These are phyloP conservation scores for Penicillium manginii DNA, from an alignment of 495 filamentous ascomycete genomes.

Conservation along the genomic window DNA sequence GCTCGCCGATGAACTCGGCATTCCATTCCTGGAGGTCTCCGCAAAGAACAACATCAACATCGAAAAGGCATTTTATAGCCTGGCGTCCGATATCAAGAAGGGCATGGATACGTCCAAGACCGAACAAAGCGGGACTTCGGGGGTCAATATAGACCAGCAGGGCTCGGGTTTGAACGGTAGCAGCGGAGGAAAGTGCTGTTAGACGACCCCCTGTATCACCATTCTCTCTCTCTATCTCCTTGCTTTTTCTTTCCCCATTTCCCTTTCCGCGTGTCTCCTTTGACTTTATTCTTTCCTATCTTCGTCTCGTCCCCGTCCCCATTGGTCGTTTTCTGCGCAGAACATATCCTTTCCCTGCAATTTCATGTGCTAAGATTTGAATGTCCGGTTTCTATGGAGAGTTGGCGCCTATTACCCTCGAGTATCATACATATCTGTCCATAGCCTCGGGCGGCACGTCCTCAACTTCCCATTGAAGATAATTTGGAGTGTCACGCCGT, in stretches of 20 bases:
- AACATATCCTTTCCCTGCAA: slow-evolving; percentile 28
- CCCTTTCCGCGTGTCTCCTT: slow-evolving; percentile 7
- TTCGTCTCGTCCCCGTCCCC: slow-evolving; percentile 11
- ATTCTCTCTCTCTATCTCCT: slow-evolving; percentile 19
- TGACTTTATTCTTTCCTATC: slow-evolving; percentile 13
- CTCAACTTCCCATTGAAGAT: slow-evolving; percentile 3
- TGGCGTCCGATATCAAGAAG: slow-evolving; percentile 98
- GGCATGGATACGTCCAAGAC: slow-evolving; percentile 72
- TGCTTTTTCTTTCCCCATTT: slow-evolving; percentile 7
- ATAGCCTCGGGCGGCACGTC: slow-evolving; percentile 19
- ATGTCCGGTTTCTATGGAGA: slow-evolving; percentile 26
- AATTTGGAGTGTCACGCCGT: slow-evolving; percentile 6
- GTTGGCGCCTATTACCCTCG: slow-evolving; percentile 22
- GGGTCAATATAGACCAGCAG: slow-evolving; percentile 74
- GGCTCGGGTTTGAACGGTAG: slow-evolving; percentile 60
- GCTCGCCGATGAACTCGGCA: slow-evolving; percentile 93
- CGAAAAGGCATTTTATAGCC: slow-evolving; percentile 95
- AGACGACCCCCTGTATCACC: slow-evolving; percentile 35
- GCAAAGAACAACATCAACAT: slow-evolving; percentile 99
- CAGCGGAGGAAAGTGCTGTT: slow-evolving; percentile 86
- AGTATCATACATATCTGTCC: slow-evolving; percentile 30
- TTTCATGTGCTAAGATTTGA: slow-evolving; percentile 32
- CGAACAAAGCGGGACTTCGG: slow-evolving; percentile 64
- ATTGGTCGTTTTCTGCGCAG: slow-evolving; percentile 17
- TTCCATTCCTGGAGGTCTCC: slow-evolving; percentile 97